Percentiles rank a stretch among this genome's conserved stretches.
Evolutionary conservation across 2,329 filamentous ascomycete species (phyloP).

Genomic region (Colletotrichum sp.): DNA sequence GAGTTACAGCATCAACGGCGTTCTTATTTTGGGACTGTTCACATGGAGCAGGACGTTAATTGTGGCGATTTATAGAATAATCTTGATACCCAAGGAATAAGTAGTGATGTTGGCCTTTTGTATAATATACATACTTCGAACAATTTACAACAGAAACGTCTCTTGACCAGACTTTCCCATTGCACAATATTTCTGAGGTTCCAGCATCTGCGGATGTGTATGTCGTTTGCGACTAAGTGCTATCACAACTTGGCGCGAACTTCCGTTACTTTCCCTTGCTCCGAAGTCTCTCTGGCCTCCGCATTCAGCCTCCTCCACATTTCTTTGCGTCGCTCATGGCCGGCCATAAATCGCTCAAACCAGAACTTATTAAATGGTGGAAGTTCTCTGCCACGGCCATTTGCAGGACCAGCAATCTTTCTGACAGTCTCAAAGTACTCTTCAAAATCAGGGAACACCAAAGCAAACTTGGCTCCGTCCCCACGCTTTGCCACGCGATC

Average conservation of each 20-base stretch:
- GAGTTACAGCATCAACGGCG: background rate
- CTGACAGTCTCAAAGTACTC: conserved; percentile 67
- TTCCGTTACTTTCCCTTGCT: background rate
- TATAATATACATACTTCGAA: background rate
- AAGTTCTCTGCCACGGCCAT: conserved; percentile 46
- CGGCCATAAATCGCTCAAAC: conserved; percentile 55
- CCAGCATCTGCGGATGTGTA: background rate
- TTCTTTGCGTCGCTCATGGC: conserved; percentile 58
- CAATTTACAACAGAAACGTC: background rate
- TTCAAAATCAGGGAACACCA: conserved; percentile 66
- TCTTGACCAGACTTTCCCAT: background rate
- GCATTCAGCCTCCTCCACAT: conserved; percentile 62
- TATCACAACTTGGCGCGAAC: background rate
- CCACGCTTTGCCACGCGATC: conserved; percentile 58
- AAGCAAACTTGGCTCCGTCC: conserved; percentile 61
- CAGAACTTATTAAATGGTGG: conserved; percentile 51
- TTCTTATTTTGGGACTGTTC: background rate
- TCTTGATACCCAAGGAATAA: background rate
- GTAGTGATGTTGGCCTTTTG: background rate
- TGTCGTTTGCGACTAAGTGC: background rate
- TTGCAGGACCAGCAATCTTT: conserved; percentile 51
- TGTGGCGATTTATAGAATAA: background rate
- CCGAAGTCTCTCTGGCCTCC: background rate
- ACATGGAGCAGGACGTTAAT: background rate
- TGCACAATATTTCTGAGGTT: background rate